Conservation (phyloP, 2,329 filamentous ascomycete species). For the Penicillium sp. region DNA sequence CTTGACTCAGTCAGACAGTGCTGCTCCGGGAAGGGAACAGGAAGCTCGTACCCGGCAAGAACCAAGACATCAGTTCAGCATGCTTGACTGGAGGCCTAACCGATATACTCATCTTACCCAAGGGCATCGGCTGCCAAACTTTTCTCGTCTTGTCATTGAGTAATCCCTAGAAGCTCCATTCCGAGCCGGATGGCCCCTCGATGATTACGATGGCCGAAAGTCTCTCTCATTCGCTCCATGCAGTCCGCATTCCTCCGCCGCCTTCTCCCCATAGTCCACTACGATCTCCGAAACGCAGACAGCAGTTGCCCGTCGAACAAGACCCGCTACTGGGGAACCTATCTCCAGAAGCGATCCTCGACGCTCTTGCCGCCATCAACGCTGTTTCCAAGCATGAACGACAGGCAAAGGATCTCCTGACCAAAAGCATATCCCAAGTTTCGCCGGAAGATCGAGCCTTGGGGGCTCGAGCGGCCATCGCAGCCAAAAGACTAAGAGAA, state of each 20-base stretch:
- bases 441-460: slow-evolving; percentile 56
- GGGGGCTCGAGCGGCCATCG: slow-evolving; percentile 56
- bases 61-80: slow-evolving; percentile 12
- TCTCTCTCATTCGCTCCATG: slow-evolving; percentile 26
- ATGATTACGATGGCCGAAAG: slow-evolving; percentile 20
- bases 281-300: slow-evolving; percentile 35
- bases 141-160: slow-evolving; percentile 2
- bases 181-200: background rate
- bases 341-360: slow-evolving; percentile 52
- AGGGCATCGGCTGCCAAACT: slow-evolving; percentile 10
- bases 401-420: slow-evolving; percentile 37
- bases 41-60: background rate
- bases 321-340: slow-evolving; percentile 51
- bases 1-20: background rate
- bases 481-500: slow-evolving; percentile 54
- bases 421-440: slow-evolving; percentile 52
- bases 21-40: background rate
- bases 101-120: slow-evolving; percentile 6
- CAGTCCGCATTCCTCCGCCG: slow-evolving; percentile 27
- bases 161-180: background rate
- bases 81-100: slow-evolving; percentile 9
- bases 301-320: slow-evolving; percentile 33
- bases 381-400: slow-evolving; percentile 36
- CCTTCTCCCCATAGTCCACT: slow-evolving; percentile 34
- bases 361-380: slow-evolving; percentile 45